A percentile compares a stretch with the other conserved stretches of the same genome.
Conservation (phyloP, 371 early-diverging fungal genomes). For the Mortierella sp. region DNA sequence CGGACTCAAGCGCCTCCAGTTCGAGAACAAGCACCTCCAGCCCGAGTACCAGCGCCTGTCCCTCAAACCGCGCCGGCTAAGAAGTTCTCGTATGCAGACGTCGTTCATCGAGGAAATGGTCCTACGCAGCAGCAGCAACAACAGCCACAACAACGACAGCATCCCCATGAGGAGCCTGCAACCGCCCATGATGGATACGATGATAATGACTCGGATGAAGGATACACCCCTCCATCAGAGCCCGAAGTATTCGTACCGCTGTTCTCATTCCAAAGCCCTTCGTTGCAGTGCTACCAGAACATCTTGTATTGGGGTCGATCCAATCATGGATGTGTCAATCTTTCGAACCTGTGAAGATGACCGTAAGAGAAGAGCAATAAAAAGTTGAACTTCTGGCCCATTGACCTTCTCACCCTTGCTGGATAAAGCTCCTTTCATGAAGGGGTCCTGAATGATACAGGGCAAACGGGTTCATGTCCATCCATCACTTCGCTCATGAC, state of each 20-base stretch:
- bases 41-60: neutral
- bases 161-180: too few species aligned
- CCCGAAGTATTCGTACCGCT: conserved; percentile 4
- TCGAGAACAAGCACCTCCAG: neutral
- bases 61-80: conserved; percentile 1
- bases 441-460: too few species aligned
- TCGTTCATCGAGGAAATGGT: conserved; percentile 3
- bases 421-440: too few species aligned
- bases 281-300: conserved; percentile 18
- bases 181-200: neutral
- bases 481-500: too few species aligned
- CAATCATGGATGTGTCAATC: conserved; percentile 35
- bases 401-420: too few species aligned
- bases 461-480: too few species aligned
- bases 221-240: conserved; percentile 2
- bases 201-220: conserved; percentile 9
- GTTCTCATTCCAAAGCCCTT: conserved; percentile 25
- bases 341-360: conserved; percentile 8
- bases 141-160: neutral
- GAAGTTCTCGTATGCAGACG: conserved; percentile 27
- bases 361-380: neutral
- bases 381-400: neutral
- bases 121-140: neutral
- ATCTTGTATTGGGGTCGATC: conserved; percentile 47
- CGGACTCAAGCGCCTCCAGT: too few species aligned